Evolutionary conservation across 2,329 filamentous ascomycete genomes (phyloP).

Genomic region (Decorospora gaudefroyi): DNA sequence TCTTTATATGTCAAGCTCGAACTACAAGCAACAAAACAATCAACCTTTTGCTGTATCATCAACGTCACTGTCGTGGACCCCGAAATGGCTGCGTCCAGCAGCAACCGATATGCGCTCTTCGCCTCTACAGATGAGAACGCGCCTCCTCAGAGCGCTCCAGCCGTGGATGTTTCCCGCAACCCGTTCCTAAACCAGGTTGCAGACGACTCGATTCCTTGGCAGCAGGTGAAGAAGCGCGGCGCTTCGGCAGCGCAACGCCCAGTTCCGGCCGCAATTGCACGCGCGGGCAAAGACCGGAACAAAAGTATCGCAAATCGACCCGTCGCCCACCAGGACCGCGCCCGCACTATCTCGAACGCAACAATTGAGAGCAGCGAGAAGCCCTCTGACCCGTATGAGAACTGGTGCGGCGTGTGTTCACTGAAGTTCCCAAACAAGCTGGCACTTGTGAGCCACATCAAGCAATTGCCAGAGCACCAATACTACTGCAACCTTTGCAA

Average conservation of each 20-base stretch:
- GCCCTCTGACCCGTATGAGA: conserved; percentile 26
- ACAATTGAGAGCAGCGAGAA: conserved; percentile 19
- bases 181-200: conserved; percentile 32
- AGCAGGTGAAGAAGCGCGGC: conserved; percentile 33
- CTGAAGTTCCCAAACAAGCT: conserved; percentile 30
- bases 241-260: conserved; percentile 3
- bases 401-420: conserved; percentile 43
- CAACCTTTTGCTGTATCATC: not conserved
- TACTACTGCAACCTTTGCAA: conserved; percentile 46
- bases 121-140: conserved; percentile 16
- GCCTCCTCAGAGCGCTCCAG: conserved; percentile 1
- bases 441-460: conserved; percentile 32
- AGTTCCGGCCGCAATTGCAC: conserved; percentile 8
- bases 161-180: conserved; percentile 14
- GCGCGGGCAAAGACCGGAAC: conserved; percentile 16
- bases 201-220: conserved; percentile 32
- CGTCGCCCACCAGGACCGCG: conserved; percentile 5
- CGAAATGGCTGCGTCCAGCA: conserved; percentile 21
- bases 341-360: conserved; percentile 10
- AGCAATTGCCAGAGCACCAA: conserved; percentile 31
- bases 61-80: not conserved
- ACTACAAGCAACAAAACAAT: not conserved
- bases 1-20: not conserved
- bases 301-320: not conserved
- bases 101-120: conserved; percentile 37